Conservation (phyloP, 208 protist genomes). For the Sergeia podlipaevii region DNA sequence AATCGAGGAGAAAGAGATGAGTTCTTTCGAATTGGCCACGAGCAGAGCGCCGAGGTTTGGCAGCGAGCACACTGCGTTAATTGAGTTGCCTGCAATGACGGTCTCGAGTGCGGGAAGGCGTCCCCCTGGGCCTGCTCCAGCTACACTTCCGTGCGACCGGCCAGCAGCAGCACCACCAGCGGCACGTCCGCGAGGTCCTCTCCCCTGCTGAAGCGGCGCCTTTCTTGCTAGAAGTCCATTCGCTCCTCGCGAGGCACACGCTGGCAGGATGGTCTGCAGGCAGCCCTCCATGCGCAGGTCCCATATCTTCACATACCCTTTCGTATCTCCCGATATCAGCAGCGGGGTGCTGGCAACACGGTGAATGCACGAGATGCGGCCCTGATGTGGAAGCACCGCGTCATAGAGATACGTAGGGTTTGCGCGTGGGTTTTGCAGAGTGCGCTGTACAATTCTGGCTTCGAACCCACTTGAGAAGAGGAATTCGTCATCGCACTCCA, state of each 20-base stretch:
- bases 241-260: too few relatives aligned
- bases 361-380: constrained; percentile 26
- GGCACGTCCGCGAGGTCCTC: background rate
- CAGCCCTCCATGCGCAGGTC: constrained; percentile 44
- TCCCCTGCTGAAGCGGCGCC: background rate
- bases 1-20: constrained; percentile 18
- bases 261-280: constrained; percentile 28
- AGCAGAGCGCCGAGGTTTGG: constrained; percentile 16
- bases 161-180: background rate
- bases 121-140: background rate
- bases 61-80: constrained; percentile 29
- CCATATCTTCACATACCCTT: constrained; percentile 53
- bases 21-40: constrained; percentile 21
- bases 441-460: constrained; percentile 38
- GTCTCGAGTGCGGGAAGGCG: constrained; percentile 13
- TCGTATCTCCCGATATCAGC: constrained; percentile 39
- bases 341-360: constrained; percentile 22
- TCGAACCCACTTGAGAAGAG: constrained; percentile 46
- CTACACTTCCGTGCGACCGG: background rate
- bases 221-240: background rate
- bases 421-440: constrained; percentile 16
- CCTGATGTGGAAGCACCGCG: constrained; percentile 24
- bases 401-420: constrained; percentile 35
- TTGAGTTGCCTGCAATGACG: background rate
- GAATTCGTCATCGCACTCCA: constrained; percentile 38